These are phyloP conservation scores for Tulasnella sp. DNA, from an alignment of 768 basidiomycete genomes.

Conservation along the genomic window DNA sequence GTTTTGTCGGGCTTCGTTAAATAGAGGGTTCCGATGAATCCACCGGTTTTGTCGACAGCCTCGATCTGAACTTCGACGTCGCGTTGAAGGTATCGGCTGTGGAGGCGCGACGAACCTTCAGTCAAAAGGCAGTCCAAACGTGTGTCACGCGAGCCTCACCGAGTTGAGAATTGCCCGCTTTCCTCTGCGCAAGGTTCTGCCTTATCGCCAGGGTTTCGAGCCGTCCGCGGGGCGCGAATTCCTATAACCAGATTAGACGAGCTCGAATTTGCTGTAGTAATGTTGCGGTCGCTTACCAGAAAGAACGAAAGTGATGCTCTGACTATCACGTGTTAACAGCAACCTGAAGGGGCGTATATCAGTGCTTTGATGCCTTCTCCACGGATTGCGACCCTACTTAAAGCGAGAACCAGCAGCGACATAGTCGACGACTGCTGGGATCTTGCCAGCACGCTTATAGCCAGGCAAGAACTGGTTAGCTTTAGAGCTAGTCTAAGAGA, in stretches of 20 bases:
- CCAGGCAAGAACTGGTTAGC: conserved; percentile 86
- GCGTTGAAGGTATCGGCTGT: conserved; percentile 84
- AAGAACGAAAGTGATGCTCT: conserved; percentile 89
- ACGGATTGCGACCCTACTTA: conserved; percentile 60
- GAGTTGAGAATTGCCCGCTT: conserved; percentile 71
- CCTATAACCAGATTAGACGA: conserved; percentile 51
- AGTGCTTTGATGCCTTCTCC: background rate
- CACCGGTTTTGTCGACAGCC: conserved; percentile 88
- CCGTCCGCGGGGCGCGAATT: conserved; percentile 87
- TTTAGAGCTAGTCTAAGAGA: conserved; percentile 61
- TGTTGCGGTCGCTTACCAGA: conserved; percentile 57
- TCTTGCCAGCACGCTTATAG: conserved; percentile 86
- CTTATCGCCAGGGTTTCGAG: conserved; percentile 74
- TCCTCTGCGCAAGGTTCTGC: conserved; percentile 87
- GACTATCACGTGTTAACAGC: conserved; percentile 87
- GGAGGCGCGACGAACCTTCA: background rate
- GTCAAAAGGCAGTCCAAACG: background rate
- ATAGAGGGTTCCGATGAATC: conserved; percentile 90
- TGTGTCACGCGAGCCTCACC: background rate
- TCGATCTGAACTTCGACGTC: conserved; percentile 95
- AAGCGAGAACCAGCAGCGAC: conserved; percentile 94
- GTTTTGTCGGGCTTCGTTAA: conserved; percentile 58
- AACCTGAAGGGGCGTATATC: conserved; percentile 54
- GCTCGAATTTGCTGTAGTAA: conserved; percentile 21
- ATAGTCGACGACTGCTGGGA: conserved; percentile 88